phyloP scores from a whole-genome alignment of 495 filamentous ascomycete genomes.

The Beverwykella pulmonaria region DNA sequence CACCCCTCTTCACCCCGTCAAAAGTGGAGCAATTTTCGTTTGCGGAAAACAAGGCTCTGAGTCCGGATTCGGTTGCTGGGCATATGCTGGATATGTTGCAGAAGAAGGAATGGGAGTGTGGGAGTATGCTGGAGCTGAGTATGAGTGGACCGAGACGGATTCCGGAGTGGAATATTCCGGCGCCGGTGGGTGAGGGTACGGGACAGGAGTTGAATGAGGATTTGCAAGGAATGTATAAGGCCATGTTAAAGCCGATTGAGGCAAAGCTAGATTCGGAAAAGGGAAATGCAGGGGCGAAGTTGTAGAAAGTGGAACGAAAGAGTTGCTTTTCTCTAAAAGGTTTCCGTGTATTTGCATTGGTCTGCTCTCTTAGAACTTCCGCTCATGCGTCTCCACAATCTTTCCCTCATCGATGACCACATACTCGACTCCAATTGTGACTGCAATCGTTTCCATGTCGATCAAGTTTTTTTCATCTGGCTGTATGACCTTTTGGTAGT shows the following conservation, averaged over 20 bases:
- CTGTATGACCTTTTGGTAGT: conserved; percentile 23
- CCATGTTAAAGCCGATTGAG: conserved; percentile 13
- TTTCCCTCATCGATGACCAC: conserved; percentile 24
- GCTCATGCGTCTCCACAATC: conserved; percentile 19
- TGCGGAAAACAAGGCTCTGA: conserved; percentile 32
- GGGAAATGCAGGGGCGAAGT: conserved; percentile 12
- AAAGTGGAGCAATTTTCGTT: conserved; percentile 35
- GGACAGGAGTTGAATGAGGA: conserved; percentile 23
- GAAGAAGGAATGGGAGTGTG: conserved; percentile 34
- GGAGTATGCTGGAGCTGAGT: conserved; percentile 24
- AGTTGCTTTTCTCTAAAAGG: too few species aligned
- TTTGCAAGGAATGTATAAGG: conserved; percentile 5
- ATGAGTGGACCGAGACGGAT: conserved; percentile 15
- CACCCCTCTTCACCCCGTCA: conserved; percentile 38
- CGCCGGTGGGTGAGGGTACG: conserved; percentile 20
- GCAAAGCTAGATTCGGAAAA: conserved; percentile 17
- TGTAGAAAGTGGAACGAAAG: neutral
- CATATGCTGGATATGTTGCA: conserved; percentile 41
- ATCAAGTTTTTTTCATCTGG: conserved; percentile 28
- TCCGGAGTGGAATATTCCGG: conserved; percentile 31
- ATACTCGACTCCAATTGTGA: conserved; percentile 29
- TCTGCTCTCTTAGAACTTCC: conserved; percentile 20
- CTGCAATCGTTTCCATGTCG: conserved; percentile 23
- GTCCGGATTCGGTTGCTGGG: conserved; percentile 34
- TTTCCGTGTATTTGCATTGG: too few species aligned